phyloP scores from a whole-genome alignment of 2,329 filamentous ascomycete species.

The Massarina eburnea region DNA sequence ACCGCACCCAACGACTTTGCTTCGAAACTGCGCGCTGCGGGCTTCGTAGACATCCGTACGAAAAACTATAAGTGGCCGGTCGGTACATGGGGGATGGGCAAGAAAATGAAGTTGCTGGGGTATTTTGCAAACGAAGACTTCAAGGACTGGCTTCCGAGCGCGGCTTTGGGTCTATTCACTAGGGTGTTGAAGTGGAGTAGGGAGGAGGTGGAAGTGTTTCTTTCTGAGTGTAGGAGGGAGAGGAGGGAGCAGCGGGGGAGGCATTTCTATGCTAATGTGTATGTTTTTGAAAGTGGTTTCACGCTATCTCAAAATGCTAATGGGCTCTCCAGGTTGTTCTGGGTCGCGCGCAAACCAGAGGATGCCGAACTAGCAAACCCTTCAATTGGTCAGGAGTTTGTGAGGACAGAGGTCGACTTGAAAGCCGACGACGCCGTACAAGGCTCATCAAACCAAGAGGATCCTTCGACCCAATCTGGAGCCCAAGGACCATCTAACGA shows the following conservation, averaged over 20 bases:
- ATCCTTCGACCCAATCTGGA: too few species aligned
- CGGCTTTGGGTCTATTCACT: conserved; percentile 30
- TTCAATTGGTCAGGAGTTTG: too few species aligned
- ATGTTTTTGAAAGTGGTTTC: too few species aligned
- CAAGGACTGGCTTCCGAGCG: conserved; percentile 29
- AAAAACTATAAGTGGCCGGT: conserved; percentile 37
- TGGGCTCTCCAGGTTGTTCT: too few species aligned
- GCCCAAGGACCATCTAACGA: too few species aligned
- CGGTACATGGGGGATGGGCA: conserved; percentile 35
- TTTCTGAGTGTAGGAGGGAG: conserved; percentile 29
- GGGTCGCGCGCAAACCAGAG: too few species aligned
- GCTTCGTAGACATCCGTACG: conserved; percentile 31
- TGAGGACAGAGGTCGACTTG: too few species aligned
- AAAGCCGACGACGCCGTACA: too few species aligned
- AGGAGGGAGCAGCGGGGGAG: conserved; percentile 23
- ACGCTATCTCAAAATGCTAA: too few species aligned
- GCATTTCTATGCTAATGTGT: conserved; percentile 32
- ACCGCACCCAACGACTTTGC: conserved; percentile 44
- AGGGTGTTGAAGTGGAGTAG: conserved; percentile 29
- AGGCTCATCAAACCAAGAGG: too few species aligned
- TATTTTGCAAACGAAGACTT: conserved; percentile 29
- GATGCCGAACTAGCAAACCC: too few species aligned
- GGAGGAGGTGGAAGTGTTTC: conserved; percentile 32
- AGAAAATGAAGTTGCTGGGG: conserved; percentile 29
- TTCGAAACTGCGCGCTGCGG: conserved; percentile 20